These are phyloP conservation scores for Camelina sativa DNA, from an alignment of 345 rosid species.

Conservation along the genomic window DNA sequence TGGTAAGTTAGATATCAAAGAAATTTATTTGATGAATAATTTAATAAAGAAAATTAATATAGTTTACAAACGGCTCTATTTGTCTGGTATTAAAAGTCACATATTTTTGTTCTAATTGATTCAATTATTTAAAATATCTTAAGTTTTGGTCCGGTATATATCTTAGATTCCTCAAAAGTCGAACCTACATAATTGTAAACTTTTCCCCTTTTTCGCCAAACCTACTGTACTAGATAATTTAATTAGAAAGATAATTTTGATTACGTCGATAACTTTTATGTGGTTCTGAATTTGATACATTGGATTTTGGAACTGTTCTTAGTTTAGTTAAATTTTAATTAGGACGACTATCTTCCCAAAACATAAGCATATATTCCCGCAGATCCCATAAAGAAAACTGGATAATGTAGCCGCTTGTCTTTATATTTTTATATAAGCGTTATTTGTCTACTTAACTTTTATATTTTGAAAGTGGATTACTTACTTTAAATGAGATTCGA, in stretches of 20 bases:
- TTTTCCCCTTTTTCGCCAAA: constrained; percentile 20
- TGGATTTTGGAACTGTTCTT: constrained; percentile 10
- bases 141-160: constrained; percentile 4
- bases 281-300: constrained; percentile 26
- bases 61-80: constrained; percentile 24
- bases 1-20: no score
- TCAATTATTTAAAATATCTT: constrained; percentile 15
- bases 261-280: constrained; percentile 41
- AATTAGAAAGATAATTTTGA: constrained; percentile 10
- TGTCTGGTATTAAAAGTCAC: constrained; percentile 25
- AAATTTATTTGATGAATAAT: no score
- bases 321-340: not conserved
- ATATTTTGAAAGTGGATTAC: not conserved
- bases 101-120: constrained; percentile 2
- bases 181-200: constrained; percentile 6
- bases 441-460: no score
- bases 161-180: constrained; percentile 35
- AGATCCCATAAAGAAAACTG: constrained; percentile 16
- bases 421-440: no score
- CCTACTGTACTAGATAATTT: not conserved
- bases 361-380: constrained; percentile 38
- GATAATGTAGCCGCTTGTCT: constrained; percentile 6
- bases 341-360: not conserved
- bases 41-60: no score
- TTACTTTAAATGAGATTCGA: constrained; percentile 4